Evolutionary conservation across 2,329 filamentous ascomycete genomes (phyloP).

Genomic region (Sporothrix globosa): DNA sequence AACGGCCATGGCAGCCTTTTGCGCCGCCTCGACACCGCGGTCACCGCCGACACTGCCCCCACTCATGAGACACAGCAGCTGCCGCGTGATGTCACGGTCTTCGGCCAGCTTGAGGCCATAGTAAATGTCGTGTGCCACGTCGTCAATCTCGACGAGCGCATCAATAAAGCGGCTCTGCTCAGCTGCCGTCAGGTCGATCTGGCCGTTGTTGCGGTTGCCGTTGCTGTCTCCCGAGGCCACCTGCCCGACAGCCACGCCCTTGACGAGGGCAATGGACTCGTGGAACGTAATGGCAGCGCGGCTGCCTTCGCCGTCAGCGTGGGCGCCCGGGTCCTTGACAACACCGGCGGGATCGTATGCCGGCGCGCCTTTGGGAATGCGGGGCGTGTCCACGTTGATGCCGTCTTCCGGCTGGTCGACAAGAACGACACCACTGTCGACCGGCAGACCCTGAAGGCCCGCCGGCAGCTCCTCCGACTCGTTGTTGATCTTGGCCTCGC

Average conservation of each 20-base stretch:
- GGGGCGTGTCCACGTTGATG: constrained; percentile 36
- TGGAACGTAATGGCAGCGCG: constrained; percentile 50
- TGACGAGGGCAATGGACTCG: constrained; percentile 55
- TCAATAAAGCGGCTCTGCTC: constrained; percentile 48
- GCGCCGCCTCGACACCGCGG: constrained; percentile 45
- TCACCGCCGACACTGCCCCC: constrained; percentile 37
- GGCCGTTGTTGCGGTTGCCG: neutral
- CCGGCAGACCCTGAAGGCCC: constrained; percentile 53
- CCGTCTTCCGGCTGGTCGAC: constrained; percentile 51
- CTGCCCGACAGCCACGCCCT: constrained; percentile 42
- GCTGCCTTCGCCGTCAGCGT: constrained; percentile 15
- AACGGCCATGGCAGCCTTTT: constrained; percentile 61
- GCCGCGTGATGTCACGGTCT: constrained; percentile 55
- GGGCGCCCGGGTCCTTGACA: constrained; percentile 55
- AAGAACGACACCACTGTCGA: constrained; percentile 57
- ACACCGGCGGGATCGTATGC: constrained; percentile 60
- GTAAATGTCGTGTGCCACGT: constrained; percentile 70
- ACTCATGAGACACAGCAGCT: constrained; percentile 61
- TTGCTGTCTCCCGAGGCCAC: no score
- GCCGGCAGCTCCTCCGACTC: constrained; percentile 55
- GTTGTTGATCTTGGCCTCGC: constrained; percentile 68
- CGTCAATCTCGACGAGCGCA: constrained; percentile 62
- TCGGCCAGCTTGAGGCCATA: constrained; percentile 67
- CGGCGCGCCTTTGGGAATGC: constrained; percentile 56
- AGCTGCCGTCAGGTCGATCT: constrained; percentile 17